Evolutionary conservation across 371 early-diverging fungal genomes (phyloP).

Genomic region (Chytridiales sp.): DNA sequence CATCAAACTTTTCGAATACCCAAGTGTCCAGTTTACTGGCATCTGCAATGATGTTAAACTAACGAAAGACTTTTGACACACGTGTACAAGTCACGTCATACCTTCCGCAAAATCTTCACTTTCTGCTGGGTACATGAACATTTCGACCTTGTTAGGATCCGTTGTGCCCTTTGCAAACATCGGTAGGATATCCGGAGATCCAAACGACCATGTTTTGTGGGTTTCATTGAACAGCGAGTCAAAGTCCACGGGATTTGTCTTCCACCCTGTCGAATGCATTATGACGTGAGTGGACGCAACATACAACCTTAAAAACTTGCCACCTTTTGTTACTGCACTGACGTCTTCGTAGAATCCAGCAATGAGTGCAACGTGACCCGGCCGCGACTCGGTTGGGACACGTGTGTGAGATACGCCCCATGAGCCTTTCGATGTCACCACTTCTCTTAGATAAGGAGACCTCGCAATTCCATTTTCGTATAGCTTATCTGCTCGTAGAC

Average conservation of each 20-base stretch:
- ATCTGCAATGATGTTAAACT: constrained; percentile 52
- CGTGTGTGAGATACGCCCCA: constrained; percentile 95
- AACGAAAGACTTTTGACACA: background rate
- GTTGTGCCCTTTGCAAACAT: constrained; percentile 93
- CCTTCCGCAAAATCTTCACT: constrained; percentile 84
- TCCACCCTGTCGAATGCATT: constrained; percentile 71
- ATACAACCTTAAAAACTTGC: background rate
- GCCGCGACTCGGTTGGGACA: constrained; percentile 97
- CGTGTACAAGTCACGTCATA: background rate
- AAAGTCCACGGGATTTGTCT: constrained; percentile 94
- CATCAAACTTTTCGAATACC: constrained; percentile 73
- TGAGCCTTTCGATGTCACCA: constrained; percentile 64
- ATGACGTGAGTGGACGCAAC: background rate
- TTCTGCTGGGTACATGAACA: constrained; percentile 85
- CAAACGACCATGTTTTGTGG: constrained; percentile 93
- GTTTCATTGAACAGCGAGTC: constrained; percentile 93
- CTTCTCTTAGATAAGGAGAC: constrained; percentile 73
- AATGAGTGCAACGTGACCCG: constrained; percentile 95
- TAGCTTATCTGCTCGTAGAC: constrained; percentile 89
- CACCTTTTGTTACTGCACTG: constrained; percentile 90
- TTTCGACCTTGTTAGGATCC: constrained; percentile 73
- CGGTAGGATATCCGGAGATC: constrained; percentile 93
- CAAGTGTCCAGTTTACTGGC: constrained; percentile 83
- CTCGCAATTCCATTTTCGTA: constrained; percentile 59
- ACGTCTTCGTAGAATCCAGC: constrained; percentile 98